These are phyloP conservation scores for Claviceps quebecensis DNA, from an alignment of 2,329 filamentous ascomycete genomes.

Conservation along the genomic window DNA sequence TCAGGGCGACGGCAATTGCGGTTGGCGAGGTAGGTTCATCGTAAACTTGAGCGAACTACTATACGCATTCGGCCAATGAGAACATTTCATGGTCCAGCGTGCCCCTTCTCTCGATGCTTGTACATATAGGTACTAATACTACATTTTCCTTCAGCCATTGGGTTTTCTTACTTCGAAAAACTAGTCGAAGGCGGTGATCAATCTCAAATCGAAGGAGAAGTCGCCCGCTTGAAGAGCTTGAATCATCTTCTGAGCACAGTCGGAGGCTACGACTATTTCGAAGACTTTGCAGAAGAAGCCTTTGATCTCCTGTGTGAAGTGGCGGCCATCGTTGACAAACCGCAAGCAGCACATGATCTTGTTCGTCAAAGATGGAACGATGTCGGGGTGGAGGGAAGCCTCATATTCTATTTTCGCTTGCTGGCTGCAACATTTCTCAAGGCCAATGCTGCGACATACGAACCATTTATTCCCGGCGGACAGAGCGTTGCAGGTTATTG, in stretches of 20 bases:
- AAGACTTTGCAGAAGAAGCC: slow-evolving; percentile 72
- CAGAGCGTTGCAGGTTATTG: slow-evolving; percentile 54
- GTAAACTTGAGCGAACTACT: slow-evolving; percentile 4
- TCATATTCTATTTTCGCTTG: slow-evolving; percentile 76
- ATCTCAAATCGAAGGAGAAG: slow-evolving; percentile 53
- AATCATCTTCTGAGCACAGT: slow-evolving; percentile 55
- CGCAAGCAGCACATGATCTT: slow-evolving; percentile 36
- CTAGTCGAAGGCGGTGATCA: slow-evolving; percentile 55
- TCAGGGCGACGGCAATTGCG: slow-evolving; percentile 89
- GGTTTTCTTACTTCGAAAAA: slow-evolving; percentile 84
- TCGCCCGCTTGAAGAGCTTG: slow-evolving; percentile 56
- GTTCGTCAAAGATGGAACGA: slow-evolving; percentile 65
- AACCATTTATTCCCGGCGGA: slow-evolving; percentile 54
- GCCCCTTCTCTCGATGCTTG: not conserved
- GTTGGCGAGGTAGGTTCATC: slow-evolving; percentile 73
- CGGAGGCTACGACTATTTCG: slow-evolving; percentile 57
- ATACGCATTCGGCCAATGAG: not conserved
- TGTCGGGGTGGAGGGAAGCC: slow-evolving; percentile 47
- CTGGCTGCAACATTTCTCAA: slow-evolving; percentile 78
- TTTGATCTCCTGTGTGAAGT: slow-evolving; percentile 53
- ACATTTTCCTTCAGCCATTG: slow-evolving; percentile 51
- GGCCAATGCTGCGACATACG: slow-evolving; percentile 53
- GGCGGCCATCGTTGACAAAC: slow-evolving; percentile 42
- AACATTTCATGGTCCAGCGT: not conserved
- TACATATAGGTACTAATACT: not conserved